Evolutionary conservation across 2,329 filamentous ascomycete species (phyloP), one percentile per base, ranked within the genome.

Genomic region (Arthrocladium fulminans): DNA sequence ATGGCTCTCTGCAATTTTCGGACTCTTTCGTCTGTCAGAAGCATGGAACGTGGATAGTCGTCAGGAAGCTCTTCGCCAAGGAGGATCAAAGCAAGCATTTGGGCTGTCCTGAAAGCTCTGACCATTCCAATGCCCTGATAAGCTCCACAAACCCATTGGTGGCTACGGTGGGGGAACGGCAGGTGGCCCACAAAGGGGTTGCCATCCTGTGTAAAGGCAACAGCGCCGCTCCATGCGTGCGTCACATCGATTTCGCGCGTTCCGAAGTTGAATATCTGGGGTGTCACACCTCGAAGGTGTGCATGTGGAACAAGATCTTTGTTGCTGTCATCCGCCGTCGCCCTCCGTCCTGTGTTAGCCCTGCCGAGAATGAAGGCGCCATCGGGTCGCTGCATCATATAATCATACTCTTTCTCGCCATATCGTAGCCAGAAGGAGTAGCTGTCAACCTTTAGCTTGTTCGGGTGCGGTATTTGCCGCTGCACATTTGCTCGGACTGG

Each of bases 351-450:
- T 29, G 27, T 29, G 13, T 29, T 29, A 29, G 27, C 27, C 13
- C 27, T 29, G 13, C 27, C 27, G 13, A 29, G 27, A 13, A 83
- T 62, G 20, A 83, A 73, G 2, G 69, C 66, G 0, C 69, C 69
- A 13, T 65, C 60, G 0, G 73, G 73, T 1, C 77, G 69, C 0
- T 75, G 70, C 8, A 84, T 74, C 73, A 84, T 77, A 61, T 84
- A 85, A 51, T 27, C 15, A 9, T 81, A 84, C 0, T 79, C 77
- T 19, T 66, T 63, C 3, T 44, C 50, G 1, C 68, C 66, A 58
- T 80, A 81, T 25, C 81, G 74, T 54, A 84, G 79, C n/a, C 73
- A 80, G 55, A 80, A 83, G 0, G 77, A 80, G 19, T 23, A n/a
- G 38, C n/a, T n/a, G n/a, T n/a, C n/a, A n/a, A 81, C 84, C 0